Evolutionary conservation across 140 eudicot species (phyloP), one percentile per base, ranked within the genome.

Genomic region (Flaveria floridana): DNA sequence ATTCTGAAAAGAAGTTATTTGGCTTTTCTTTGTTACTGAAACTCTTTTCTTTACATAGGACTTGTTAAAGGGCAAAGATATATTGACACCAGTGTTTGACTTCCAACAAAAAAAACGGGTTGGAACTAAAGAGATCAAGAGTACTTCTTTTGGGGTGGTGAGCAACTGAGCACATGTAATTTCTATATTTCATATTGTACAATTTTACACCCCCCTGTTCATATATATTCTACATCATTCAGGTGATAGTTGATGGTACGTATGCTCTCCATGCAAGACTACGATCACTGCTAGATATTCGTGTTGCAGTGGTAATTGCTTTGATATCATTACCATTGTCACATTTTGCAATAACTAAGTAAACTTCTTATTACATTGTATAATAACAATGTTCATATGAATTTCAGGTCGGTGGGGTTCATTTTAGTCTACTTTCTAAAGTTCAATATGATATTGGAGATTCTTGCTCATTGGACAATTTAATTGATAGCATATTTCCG

Each of bases 201-300:
- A 21, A 4, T 18, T 2, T 8, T 75, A 9, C 13, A 20, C 1
- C 8, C 46, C 50, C 23, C 55, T 72, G 53, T 66, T 70, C 9
- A 26, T 14, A 69, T 39, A 53, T 41, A 1, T 37, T 37, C 67
- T 48, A 5, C 46, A 1, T 81, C 62, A 25, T 75, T 66, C 72
- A 94, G 99, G 96, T 91, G 53, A 88, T 94, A 82, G 97, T 94
- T 73, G 99, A 94, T 65, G 99, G 99, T 72, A 91, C 95, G 20
- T 94, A 88, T 81, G 99, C 99, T 44, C 87, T 94, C 58, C 99
- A 94, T 83, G 91, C 99, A 34, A 88, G 85, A 76, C 79, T 94
- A 76, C 90, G 99, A 14, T 91, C 99, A 19, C 82, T 94, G 81
- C 89, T 94, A 64, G 99, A 94, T 80, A 94, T 94, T 68, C 87